Evolutionary conservation across 306 rosid species (phyloP).

Genomic region (Alnus rubra): DNA sequence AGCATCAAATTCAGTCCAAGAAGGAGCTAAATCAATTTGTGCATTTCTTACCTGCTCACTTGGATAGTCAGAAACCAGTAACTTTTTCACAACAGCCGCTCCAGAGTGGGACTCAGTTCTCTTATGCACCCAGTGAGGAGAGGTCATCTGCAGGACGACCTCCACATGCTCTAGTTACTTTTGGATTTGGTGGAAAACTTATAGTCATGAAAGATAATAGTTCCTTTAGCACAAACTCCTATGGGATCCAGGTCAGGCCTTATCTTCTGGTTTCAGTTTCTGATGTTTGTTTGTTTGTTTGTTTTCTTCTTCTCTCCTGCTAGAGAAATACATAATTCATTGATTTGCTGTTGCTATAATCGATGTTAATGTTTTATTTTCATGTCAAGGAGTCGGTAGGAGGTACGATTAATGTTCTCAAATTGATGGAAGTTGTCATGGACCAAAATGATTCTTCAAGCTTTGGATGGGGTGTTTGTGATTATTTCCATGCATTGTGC

Average conservation of each 20-base stretch:
- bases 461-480: slow-evolving; percentile 41
- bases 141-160: slow-evolving; percentile 89
- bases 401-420: slow-evolving; percentile 68
- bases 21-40: slow-evolving; percentile 40
- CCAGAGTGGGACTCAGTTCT: slow-evolving; percentile 50
- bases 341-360: not conserved
- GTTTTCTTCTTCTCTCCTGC: not conserved
- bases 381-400: slow-evolving; percentile 61
- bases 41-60: slow-evolving; percentile 44
- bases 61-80: slow-evolving; percentile 48
- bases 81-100: slow-evolving; percentile 51
- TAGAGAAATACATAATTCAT: not conserved
- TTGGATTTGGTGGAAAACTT: slow-evolving; percentile 96
- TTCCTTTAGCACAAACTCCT: slow-evolving; percentile 41
- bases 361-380: not conserved
- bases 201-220: slow-evolving; percentile 69
- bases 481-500: slow-evolving; percentile 71
- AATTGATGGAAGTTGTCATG: slow-evolving; percentile 66
- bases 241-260: slow-evolving; percentile 71
- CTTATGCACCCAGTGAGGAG: slow-evolving; percentile 52
- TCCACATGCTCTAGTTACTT: slow-evolving; percentile 80
- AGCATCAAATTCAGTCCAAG: slow-evolving; percentile 52
- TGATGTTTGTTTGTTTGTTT: slow-evolving; percentile 25
- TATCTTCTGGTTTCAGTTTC: slow-evolving; percentile 25
- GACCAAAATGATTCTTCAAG: slow-evolving; percentile 43